phyloP scores from a whole-genome alignment of 176 grass and related monocot species.

The Secale cereale region DNA sequence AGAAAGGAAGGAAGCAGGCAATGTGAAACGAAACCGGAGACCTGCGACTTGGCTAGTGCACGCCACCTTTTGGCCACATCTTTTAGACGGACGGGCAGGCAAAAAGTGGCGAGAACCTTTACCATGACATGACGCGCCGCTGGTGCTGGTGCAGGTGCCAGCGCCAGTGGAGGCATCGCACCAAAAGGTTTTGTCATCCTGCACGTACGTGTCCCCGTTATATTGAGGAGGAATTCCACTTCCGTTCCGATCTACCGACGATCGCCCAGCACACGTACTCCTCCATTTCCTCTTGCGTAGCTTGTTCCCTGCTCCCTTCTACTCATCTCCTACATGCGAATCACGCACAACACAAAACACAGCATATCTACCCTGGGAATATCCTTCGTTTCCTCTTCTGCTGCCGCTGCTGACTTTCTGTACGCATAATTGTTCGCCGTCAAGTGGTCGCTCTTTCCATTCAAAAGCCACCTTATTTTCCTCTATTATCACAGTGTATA shows the following conservation, averaged over 20 bases:
- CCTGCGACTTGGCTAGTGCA: too few species aligned
- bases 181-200: neutral
- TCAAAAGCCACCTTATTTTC: neutral
- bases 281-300: neutral
- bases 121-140: slow-evolving; percentile 12
- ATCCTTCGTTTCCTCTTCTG: neutral
- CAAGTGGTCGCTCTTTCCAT: slow-evolving; percentile 1
- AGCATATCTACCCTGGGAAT: neutral
- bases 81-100: neutral
- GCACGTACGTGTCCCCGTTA: neutral
- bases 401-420: neutral
- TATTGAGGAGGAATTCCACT: neutral
- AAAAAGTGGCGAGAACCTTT: neutral
- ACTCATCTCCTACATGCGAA: neutral
- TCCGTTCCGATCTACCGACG: neutral
- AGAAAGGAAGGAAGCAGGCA: too few species aligned
- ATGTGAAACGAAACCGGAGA: too few species aligned
- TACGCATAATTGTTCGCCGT: neutral
- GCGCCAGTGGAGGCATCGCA: neutral
- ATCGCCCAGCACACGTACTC: neutral
- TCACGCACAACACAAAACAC: neutral
- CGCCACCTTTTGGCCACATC: neutral
- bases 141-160: neutral
- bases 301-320: neutral
- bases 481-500: neutral